Evolutionary conservation across 2,329 filamentous ascomycete species (phyloP), one percentile per base, ranked within the genome.

Genomic region (Trichoderma sp.): DNA sequence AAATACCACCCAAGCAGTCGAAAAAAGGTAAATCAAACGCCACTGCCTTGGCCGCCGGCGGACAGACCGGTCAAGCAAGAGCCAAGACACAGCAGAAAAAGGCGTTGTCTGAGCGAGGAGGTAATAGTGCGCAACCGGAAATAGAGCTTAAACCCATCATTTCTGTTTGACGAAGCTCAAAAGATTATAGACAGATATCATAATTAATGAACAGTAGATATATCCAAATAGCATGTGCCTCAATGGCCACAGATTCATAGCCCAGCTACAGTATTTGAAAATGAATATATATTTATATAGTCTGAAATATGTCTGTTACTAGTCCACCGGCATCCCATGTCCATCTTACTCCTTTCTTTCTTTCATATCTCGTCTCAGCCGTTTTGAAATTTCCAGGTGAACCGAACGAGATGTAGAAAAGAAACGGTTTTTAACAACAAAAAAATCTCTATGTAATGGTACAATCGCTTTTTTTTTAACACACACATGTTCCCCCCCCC

Each of bases 1-100:
- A 84, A 10, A 84, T 86, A 59, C 80, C 56, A 24, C 72, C 79
- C 18, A 77, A 76, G 52, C 16, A 68, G 21, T 72, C 74, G 4
- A 78, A 75, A 59, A 76, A 75, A 72, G 75, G 74, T 24, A 75
- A 73, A 68, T 70, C 73, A 32, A 81, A 80, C 58, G 73, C 77
- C 26, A 82, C 78, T 43, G 84, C 84, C 1, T 72, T 84, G 59
- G 84, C 81, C n/a, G 84, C 84, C 0, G 82, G 82, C 11, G 83
- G 83, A 1, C 79, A 83, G 61, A 81, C 81, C 75, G 79, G 76
- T n/a, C 77, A 81, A 64, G 78, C 78, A 39, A 79, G 80, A 59
- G 73, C 79, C 70, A 73, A 74, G 30, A 72, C 75, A 46, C 75
- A 78, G 28, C 77, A 76, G 49, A 77, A 76, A 46, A 81, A 77